Evolutionary conservation across 495 filamentous ascomycete species (phyloP), one percentile per base, ranked within the genome.

Genomic region (Astrothelium subdiscretum): DNA sequence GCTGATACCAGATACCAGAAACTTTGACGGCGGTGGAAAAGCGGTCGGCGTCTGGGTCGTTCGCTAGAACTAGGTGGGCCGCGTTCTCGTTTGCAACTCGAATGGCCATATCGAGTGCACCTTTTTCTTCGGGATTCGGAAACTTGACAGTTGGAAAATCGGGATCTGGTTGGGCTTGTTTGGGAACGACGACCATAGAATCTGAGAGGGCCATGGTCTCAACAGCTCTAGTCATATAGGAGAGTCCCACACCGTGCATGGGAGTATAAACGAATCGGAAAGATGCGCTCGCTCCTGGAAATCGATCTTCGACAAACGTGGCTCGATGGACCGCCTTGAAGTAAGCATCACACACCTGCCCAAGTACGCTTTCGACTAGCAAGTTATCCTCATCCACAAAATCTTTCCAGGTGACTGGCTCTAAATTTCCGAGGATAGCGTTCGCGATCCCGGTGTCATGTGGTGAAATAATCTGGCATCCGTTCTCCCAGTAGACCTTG

Each of bases 11-110:
- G 61, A 71, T 70, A 2, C 78, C 81, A 48, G 58, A 66, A 42
- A 85, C 75, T 68, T 79, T 84, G 69, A 87, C 81, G 6, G 85
- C 87, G 22, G 77, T 83, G 24, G 86, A 82, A 62, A 90, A 83
- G 12, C 87, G 83, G 73, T 90, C 87, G 12, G 87, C 87, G 68
- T 90, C 87, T 11, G 87, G 87, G 65, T 90, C 87, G 61, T 81
- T 86, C 26, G 87, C 85, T 57, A 89, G 70, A 40, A 90, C 78
- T 12, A 88, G 65, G 18, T 68, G 69, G 66, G 80, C 74, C 22
- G 71, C 71, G 26, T 77, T 63, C 54, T 68, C 63, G 42, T 85
- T 78, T 43, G 85, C 87, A 11, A 77, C 77, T 58, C 75, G 60
- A 32, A 82, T 81, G 12, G 87, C 81, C 29, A 88, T 75, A 65